Evolutionary conservation across 1,284 basidiomycete genomes (phyloP).

Genomic region (Melampsora allii-populina): DNA sequence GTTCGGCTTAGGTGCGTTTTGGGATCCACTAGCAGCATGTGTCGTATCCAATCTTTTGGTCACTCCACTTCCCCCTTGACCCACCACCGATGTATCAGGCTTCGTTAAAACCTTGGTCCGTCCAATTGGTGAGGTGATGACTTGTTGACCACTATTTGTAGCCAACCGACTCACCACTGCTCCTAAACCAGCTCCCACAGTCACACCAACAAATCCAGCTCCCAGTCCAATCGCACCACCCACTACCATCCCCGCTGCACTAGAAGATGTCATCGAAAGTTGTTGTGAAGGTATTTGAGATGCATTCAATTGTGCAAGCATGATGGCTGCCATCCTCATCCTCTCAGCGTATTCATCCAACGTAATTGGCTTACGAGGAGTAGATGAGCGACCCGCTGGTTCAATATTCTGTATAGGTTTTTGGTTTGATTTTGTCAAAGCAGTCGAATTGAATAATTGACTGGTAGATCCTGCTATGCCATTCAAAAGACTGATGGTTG

Average conservation of each 20-base stretch:
- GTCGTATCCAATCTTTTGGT: slow-evolving; percentile 45
- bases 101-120: slow-evolving; percentile 30
- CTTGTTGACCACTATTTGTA: slow-evolving; percentile 16
- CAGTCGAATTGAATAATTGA: not conserved
- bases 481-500: too few species aligned
- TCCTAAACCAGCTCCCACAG: slow-evolving; percentile 50
- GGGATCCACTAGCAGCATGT: not conserved
- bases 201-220: slow-evolving; percentile 49
- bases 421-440: slow-evolving; percentile 19
- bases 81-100: not conserved
- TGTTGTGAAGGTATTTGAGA: slow-evolving; percentile 55
- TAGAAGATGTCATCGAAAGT: slow-evolving; percentile 47
- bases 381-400: slow-evolving; percentile 43
- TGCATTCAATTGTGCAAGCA: slow-evolving; percentile 94
- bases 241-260: slow-evolving; percentile 50
- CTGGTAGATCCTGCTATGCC: not conserved
- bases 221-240: slow-evolving; percentile 49
- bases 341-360: slow-evolving; percentile 96
- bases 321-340: slow-evolving; percentile 96
- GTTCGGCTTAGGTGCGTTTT: slow-evolving; percentile 6
- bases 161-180: slow-evolving; percentile 46
- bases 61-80: slow-evolving; percentile 32
- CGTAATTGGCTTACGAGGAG: slow-evolving; percentile 53
- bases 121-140: slow-evolving; percentile 37
- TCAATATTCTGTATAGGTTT: slow-evolving; percentile 7